These are phyloP conservation scores for Aspergillus conjunctus DNA, from an alignment of 495 filamentous ascomycete genomes.

Conservation along the genomic window DNA sequence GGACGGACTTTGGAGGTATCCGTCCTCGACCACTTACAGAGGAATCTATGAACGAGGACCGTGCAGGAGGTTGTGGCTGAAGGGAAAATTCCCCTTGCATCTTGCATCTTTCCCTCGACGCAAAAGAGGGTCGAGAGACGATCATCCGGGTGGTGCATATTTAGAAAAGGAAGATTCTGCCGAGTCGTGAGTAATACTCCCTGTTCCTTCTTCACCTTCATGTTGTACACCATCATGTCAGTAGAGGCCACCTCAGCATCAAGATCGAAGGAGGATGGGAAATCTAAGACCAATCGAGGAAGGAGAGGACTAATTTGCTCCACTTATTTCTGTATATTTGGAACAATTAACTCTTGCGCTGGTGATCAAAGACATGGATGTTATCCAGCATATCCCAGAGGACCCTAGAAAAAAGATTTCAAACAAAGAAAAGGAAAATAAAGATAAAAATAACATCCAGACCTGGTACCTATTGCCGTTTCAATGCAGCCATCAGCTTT, in stretches of 20 bases:
- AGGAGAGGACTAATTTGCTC: constrained; percentile 1
- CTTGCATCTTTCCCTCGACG: constrained; percentile 10
- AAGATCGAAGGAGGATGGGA: background rate
- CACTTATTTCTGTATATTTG: constrained; percentile 12
- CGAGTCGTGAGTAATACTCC: no score
- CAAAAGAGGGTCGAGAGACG: constrained; percentile 19
- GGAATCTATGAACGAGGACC: constrained; percentile 9
- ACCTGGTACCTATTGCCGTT: background rate
- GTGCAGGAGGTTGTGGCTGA: constrained; percentile 24
- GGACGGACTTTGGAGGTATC: background rate
- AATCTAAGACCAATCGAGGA: background rate
- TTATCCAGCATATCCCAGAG: background rate
- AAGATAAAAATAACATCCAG: background rate
- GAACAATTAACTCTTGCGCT: constrained; percentile 9
- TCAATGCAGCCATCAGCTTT: background rate
- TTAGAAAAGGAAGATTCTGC: background rate
- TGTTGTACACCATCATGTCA: no score
- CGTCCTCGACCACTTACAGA: background rate
- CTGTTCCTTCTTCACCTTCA: no score
- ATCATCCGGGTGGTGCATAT: constrained; percentile 24
- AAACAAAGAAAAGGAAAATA: background rate
- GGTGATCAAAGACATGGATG: constrained; percentile 9
- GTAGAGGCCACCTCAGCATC: no score
- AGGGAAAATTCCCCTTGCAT: constrained; percentile 24
- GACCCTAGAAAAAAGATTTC: background rate